phyloP scores from a whole-genome alignment of 306 rosid genomes.

The Citrullus amarus region DNA sequence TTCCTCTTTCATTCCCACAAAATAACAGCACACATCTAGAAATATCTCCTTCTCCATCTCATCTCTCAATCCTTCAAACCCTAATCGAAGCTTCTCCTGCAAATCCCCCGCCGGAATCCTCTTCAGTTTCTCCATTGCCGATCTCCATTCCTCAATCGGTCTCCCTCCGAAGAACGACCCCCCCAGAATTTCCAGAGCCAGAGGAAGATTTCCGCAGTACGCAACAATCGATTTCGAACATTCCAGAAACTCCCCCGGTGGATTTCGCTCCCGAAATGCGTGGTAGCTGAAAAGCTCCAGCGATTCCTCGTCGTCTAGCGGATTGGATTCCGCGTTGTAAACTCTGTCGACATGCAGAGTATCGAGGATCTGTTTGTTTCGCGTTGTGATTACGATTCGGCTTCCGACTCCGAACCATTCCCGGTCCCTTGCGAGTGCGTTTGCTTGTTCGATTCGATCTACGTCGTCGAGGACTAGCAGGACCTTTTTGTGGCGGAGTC shows the following conservation, averaged over 20 bases:
- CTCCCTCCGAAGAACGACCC: not conserved
- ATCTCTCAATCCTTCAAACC: not conserved
- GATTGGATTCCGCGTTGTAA: not conserved
- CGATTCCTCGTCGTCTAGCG: not conserved
- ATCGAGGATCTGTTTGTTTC: not conserved
- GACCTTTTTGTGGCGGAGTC: not conserved
- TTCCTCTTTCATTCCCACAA: not conserved
- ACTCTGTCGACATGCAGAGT: not conserved
- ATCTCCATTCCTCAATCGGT: not conserved
- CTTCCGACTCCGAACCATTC: constrained; percentile 12
- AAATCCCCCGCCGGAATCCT: not conserved
- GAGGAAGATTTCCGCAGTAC: not conserved
- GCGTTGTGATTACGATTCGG: constrained; percentile 2
- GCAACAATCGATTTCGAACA: not conserved
- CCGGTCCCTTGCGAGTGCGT: not conserved
- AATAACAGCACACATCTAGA: constrained; percentile 11
- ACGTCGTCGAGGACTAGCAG: constrained; percentile 4
- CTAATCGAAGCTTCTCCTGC: not conserved
- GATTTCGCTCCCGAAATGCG: not conserved
- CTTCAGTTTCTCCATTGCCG: not conserved
- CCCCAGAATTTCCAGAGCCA: constrained; percentile 10
- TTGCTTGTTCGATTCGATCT: constrained; percentile 1
- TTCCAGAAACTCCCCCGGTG: not conserved
- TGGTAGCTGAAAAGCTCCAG: constrained; percentile 15
- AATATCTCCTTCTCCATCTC: constrained; percentile 3